Conservation (phyloP, 2,329 filamentous ascomycete genomes). For the Botrytis galanthina region DNA sequence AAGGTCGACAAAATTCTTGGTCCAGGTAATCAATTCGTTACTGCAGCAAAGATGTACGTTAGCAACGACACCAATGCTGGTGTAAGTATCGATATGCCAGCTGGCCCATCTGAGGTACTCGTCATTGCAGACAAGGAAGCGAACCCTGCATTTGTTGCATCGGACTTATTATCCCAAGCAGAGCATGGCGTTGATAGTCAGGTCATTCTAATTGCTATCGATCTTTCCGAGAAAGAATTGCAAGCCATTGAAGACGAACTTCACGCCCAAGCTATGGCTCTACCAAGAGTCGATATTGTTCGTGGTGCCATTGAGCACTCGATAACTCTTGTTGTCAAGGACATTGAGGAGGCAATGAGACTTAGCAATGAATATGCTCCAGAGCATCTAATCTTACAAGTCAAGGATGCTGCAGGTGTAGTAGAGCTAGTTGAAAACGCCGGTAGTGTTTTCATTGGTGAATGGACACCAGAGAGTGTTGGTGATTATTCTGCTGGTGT, state of each 20-base stretch:
- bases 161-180: conserved; percentile 89
- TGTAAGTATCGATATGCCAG: conserved; percentile 97
- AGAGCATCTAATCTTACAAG: conserved; percentile 91
- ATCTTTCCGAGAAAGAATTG: conserved; percentile 69
- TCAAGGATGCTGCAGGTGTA: conserved; percentile 70
- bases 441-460: conserved; percentile 91
- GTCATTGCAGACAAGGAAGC: conserved; percentile 86
- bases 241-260: conserved; percentile 87
- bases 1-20: conserved; percentile 99
- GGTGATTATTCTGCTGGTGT: conserved; percentile 98
- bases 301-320: conserved; percentile 87
- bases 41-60: conserved; percentile 96
- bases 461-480: conserved; percentile 96
- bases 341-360: conserved; percentile 69
- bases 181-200: conserved; percentile 97
- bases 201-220: conserved; percentile 85
- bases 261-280: conserved; percentile 77
- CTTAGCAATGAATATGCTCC: conserved; percentile 94
- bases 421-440: conserved; percentile 86
- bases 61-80: conserved; percentile 95
- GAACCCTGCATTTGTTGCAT: conserved; percentile 92
- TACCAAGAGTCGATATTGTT: conserved; percentile 92
- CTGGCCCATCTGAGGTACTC: conserved; percentile 93
- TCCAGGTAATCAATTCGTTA: conserved; percentile 97
- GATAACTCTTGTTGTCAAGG: conserved; percentile 74